Evolutionary conservation across 2,329 filamentous ascomycete genomes (phyloP), one percentile per base, ranked within the genome.

Genomic region (Fusarium tuaranense): DNA sequence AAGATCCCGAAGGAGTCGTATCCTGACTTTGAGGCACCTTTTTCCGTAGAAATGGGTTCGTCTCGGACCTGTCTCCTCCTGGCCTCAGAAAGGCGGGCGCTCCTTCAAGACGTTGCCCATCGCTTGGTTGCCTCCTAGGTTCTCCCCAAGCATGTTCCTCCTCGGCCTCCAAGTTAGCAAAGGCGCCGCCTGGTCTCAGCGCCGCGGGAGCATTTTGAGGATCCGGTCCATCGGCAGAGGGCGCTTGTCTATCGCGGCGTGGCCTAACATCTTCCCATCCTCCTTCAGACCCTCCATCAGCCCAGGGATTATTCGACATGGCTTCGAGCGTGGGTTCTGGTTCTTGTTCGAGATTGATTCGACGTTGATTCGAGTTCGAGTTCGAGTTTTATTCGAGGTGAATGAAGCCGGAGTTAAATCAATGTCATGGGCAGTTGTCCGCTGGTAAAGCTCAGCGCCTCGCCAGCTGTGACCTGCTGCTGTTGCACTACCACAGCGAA

Each of bases 1-100:
- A 83, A 3, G 83, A 79, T 13, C 82, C 82, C 2, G 81, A 80
- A 1, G 83, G 81, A 8, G 81, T 79, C 13, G 78, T 57, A 16
- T 75, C 77, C 38, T 72, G 72, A 20, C 70, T 67, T 48, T 75
- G 74, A 5, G 84, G 67, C 5, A 81, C 81, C 72, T 88, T 88
- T 66, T 87, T 86, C 70, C 87, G 87, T 25, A 84, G 75, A 78
- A 90, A 90, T 0, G 88, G 88, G 63, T 90, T 90, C 22, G 88
- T 89, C 67, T 87, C 84, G 30, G 79, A 75, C 41, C 81, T 81
- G 10, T 77, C 76, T 14, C 70, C 77, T 62, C 81, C 82, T 27
- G 85, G 83, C 38, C 77, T 80, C 62, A 84, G 75, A 3, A 77
- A 70, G 22, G 79, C 74, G 4, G 85, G 83, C 3, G 82, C 75